Conservation (phyloP, 2,329 filamentous ascomycete genomes). For the Cladosporium sp. region DNA sequence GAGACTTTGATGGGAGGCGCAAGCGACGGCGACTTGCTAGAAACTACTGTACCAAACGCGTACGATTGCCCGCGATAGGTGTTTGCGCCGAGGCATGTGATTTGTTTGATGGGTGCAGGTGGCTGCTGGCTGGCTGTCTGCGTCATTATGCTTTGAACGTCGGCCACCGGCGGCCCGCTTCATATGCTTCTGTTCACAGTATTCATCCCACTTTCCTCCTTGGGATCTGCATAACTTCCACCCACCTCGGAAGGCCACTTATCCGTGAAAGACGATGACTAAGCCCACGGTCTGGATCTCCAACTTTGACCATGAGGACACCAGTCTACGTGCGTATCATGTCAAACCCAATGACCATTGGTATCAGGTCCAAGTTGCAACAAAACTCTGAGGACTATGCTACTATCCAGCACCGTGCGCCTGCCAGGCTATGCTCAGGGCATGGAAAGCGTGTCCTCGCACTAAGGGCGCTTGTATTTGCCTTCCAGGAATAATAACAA, state of each 20-base stretch:
- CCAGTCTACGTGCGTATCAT: not conserved
- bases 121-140: not conserved
- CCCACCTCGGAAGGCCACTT: not conserved
- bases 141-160: not conserved
- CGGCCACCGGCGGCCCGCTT: not conserved
- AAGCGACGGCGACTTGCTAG: not conserved
- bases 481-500: not conserved
- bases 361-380: not conserved
- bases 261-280: not conserved
- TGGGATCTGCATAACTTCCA: not conserved
- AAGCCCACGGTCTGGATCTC: not conserved
- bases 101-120: not conserved
- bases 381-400: not conserved
- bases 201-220: constrained; percentile 2
- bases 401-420: not conserved
- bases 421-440: not conserved
- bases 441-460: not conserved
- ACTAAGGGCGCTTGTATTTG: not conserved
- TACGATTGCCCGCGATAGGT: not conserved
- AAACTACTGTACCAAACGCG: not conserved
- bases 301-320: not conserved
- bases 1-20: constrained; percentile 13
- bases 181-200: not conserved
- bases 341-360: not conserved
- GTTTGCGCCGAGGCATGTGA: constrained; percentile 15